Base-by-base conservation (phyloP, 805 yeast genomes). In the Schizosaccharomyces japonicus region DNA sequence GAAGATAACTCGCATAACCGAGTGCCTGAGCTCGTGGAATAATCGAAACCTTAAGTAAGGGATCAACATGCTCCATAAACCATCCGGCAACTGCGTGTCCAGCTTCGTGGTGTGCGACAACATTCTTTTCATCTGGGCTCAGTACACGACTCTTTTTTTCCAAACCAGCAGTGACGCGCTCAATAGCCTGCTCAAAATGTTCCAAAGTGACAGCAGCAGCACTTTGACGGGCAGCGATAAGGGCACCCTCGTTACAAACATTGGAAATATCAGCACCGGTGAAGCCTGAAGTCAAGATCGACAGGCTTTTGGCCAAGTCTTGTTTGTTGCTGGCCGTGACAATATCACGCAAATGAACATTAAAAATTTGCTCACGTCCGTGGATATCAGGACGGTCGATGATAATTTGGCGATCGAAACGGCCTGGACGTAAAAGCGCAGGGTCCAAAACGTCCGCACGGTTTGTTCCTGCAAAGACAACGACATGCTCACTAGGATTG, bases 41-140 rank as follows among this genome's bases (percentile, higher is more conserved):
- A 56, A 92, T 90, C 13, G 95, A 82, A 17, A 90, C 98, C 66
- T 90, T 90, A 51, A 90, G 68, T 49, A 92, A 66, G 5, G 98
- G 98, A 59, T 87, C 95, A 1, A 96, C 94, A 61, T 72, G 71
- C 61, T 80, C 73, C 57, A 90, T 70, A 58, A 68, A 84, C 99
- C 98, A 90, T 10, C 98, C 98, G 62, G 96, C 85, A 51, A 90
- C 74, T 8, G 99, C 98, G 63, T 92, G 98, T 3, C 98, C 99
- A 2, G 99, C 98, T 63, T 90, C 99, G 60, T 92, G 98, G 57
- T 80, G 90, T 0, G 98, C 98, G 49, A 92, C 95, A 26, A 83
- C 75, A 52, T 69, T 75, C 64, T 84, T 82, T 59, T 92, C 96
- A 50, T 79, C 85, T 1, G 83, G 78, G 2, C 83, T 74, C 51